Percentiles rank a stretch among this genome's conserved stretches.
phyloP scores from a whole-genome alignment of 352 stramenopile species.

The Phytophthora pinifolia region DNA sequence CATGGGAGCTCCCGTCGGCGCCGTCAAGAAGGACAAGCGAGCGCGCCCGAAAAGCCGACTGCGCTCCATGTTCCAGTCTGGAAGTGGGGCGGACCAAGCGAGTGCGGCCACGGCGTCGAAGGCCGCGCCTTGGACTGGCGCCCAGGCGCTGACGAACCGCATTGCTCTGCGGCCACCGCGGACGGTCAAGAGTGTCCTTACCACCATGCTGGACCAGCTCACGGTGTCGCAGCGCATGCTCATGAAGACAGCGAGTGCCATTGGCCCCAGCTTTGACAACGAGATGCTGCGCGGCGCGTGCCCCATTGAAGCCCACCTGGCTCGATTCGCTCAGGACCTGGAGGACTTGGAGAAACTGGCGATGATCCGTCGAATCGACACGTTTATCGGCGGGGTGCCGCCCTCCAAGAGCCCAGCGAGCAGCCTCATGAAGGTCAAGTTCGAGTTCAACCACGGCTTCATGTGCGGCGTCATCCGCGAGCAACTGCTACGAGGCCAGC shows the following conservation, averaged over 20 bases:
- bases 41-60: constrained; percentile 46
- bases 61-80: constrained; percentile 62
- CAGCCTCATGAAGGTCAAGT: constrained; percentile 71
- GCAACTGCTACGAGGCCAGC: constrained; percentile 80
- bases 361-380: constrained; percentile 81
- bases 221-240: constrained; percentile 85
- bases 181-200: constrained; percentile 85
- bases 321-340: constrained; percentile 64
- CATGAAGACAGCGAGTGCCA: constrained; percentile 86
- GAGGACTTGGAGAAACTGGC: constrained; percentile 70
- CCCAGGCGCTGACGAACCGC: constrained; percentile 63
- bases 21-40: constrained; percentile 27
- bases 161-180: constrained; percentile 66
- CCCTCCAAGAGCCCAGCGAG: constrained; percentile 34
- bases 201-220: constrained; percentile 80
- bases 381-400: constrained; percentile 69
- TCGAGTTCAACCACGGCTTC: constrained; percentile 85
- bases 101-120: constrained; percentile 13
- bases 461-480: constrained; percentile 83
- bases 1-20: constrained; percentile 32
- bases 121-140: constrained; percentile 6
- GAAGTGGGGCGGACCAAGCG: constrained; percentile 19
- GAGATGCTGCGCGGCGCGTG: constrained; percentile 67
- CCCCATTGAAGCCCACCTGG: constrained; percentile 73
- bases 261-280: constrained; percentile 75